Percentiles rank a stretch among this genome's conserved stretches.
phyloP scores from a whole-genome alignment of 2,329 filamentous ascomycete species.

The Fusarium palustre region DNA sequence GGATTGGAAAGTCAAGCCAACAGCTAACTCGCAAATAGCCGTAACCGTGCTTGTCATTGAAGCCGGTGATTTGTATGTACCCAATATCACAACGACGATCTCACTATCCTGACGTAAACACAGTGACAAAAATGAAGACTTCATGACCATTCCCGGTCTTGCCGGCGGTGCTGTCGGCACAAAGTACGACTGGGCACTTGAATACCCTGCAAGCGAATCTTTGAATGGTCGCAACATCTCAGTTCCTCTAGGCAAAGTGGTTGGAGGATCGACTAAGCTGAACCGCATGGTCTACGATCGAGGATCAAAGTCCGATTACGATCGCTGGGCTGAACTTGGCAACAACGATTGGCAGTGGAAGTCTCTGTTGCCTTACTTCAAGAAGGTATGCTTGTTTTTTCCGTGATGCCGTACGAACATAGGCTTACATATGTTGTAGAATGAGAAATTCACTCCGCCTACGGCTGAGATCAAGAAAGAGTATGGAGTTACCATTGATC shows the following conservation, averaged over 20 bases:
- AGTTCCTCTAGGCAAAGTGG: slow-evolving; percentile 48
- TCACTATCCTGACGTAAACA: background rate
- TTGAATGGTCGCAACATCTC: slow-evolving; percentile 35
- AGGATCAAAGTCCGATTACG: slow-evolving; percentile 55
- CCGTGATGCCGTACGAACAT: fast-evolving
- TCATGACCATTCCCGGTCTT: slow-evolving; percentile 38
- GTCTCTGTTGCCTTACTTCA: slow-evolving; percentile 58
- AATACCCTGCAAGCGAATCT: slow-evolving; percentile 17
- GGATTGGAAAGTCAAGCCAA: background rate
- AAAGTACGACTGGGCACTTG: slow-evolving; percentile 42
- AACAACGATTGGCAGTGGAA: slow-evolving; percentile 57
- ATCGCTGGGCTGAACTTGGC: slow-evolving; percentile 60
- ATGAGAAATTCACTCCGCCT: slow-evolving; percentile 31
- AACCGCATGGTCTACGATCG: slow-evolving; percentile 57
- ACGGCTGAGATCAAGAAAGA: slow-evolving; percentile 21
- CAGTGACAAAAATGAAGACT: slow-evolving; percentile 38
- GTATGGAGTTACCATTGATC: slow-evolving; percentile 34
- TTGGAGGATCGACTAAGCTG: slow-evolving; percentile 56
- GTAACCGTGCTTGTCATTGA: slow-evolving; percentile 39
- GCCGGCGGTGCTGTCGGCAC: slow-evolving; percentile 41
- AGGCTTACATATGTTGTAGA: slow-evolving; percentile 14
- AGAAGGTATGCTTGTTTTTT: slow-evolving; percentile 49
- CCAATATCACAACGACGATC: fast-evolving
- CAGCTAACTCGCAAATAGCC: slow-evolving; percentile 8
- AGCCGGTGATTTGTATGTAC: slow-evolving; percentile 40